Conservation (phyloP, 805 yeast species). For the Yarrowia osloensis region DNA sequence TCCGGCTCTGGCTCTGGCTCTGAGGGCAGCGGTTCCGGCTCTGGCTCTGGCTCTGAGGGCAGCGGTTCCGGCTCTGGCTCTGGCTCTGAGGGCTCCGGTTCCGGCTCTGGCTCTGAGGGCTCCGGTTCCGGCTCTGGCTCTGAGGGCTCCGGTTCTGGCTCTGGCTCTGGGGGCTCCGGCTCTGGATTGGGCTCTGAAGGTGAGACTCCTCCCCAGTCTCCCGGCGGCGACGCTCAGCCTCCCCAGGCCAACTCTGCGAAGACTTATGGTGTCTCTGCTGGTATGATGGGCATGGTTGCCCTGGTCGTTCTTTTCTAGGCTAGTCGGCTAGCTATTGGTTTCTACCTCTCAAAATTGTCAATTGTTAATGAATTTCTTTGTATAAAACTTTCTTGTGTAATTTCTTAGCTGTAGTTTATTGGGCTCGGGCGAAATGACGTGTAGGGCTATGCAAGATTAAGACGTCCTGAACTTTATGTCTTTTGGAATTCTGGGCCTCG, state of each 20-base stretch:
- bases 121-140: slow-evolving; percentile 27
- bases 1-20: slow-evolving; percentile 20
- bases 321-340: neutral
- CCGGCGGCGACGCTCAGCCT: neutral
- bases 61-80: slow-evolving; percentile 10
- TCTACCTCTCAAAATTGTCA: slow-evolving; percentile 3
- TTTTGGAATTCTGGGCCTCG: neutral
- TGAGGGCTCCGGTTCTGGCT: slow-evolving; percentile 13
- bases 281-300: slow-evolving; percentile 15
- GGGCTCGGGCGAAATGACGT: neutral
- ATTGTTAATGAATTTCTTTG: slow-evolving; percentile 5
- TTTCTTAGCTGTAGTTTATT: neutral
- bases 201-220: slow-evolving; percentile 10
- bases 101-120: slow-evolving; percentile 27
- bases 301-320: slow-evolving; percentile 14
- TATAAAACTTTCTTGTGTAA: neutral
- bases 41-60: slow-evolving; percentile 26
- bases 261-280: slow-evolving; percentile 10
- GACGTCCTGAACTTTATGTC: neutral
- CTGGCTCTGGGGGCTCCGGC: slow-evolving; percentile 7
- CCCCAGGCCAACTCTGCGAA: slow-evolving; percentile 30
- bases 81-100: slow-evolving; percentile 22
- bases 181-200: slow-evolving; percentile 28
- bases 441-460: slow-evolving; percentile 15
- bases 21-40: slow-evolving; percentile 3